Evolutionary conservation across 2,329 filamentous ascomycete genomes (phyloP), one percentile per base, ranked within the genome.

Genomic region (Fusarium illudens): DNA sequence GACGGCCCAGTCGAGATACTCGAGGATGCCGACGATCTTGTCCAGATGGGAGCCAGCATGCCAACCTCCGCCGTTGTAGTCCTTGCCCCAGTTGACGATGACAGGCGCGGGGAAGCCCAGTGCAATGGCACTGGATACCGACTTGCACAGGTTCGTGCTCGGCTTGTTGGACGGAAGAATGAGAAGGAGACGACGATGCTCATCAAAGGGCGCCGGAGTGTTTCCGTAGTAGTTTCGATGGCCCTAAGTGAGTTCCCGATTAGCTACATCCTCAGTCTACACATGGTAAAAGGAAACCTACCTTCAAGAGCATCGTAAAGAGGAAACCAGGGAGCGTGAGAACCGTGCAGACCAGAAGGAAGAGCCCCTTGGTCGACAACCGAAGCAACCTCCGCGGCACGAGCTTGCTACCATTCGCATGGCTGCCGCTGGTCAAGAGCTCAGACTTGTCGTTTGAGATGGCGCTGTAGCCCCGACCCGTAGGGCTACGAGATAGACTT

Each of bases 21-120:
- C 67, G 0, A 77, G 56, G 2, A 59, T 58, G 3, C 74, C 74
- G 5, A 68, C 68, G 3, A 77, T 73, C 60, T 76, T 76, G n/a
- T 60, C 68, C 1, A 76, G 48, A 13, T 75, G 73, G 4, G 68
- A 69, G 8, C 65, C 64, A 1, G 59, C 64, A 0, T 68, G 65
- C 32, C 66, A 70, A 2, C 57, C 46, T 5, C 57, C 53, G 0
- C 67, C 44, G 2, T 64, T 32, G 2, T 56, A 72, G 3, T 62
- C 58, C 25, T 68, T 67, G 3, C 60, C 57, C 75, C 73, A 77
- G 46, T 76, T 77, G 13, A 75, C 63, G 11, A 77, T 71, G 2
- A 75, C 57, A 0, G 74, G 74, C 2, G 67, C 68, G 0, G 75
- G 75, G 33, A 74, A 76, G 0, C 73, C 75, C 1, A 73, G 42